phyloP scores from a whole-genome alignment of 1,284 basidiomycete genomes.

The Rhodotorula sp. region DNA sequence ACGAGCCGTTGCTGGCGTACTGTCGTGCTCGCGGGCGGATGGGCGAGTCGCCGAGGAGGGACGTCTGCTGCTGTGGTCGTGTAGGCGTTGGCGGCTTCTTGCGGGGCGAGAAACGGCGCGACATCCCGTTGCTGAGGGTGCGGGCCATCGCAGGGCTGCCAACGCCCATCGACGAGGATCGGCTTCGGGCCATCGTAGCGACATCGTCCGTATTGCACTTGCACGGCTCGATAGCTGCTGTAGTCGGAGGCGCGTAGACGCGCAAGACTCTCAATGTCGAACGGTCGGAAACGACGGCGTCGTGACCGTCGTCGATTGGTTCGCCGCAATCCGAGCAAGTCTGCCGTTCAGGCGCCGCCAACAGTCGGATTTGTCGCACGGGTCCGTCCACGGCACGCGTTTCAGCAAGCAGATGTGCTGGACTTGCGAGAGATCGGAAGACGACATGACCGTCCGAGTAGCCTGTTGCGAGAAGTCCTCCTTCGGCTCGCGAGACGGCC shows the following conservation, averaged over 20 bases:
- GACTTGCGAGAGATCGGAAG: conserved; percentile 1
- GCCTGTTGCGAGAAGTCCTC: no score
- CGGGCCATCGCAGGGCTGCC: conserved; percentile 65
- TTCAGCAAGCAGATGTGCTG: background rate
- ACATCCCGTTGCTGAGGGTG: conserved; percentile 30
- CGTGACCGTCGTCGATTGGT: conserved; percentile 61
- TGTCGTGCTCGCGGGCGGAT: background rate
- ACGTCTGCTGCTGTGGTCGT: background rate
- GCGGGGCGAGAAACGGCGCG: conserved; percentile 15
- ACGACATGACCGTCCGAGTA: conserved; percentile 9
- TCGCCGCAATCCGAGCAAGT: conserved; percentile 67
- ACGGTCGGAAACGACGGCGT: conserved; percentile 54
- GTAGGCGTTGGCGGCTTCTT: conserved; percentile 16
- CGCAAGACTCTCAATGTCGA: conserved; percentile 62
- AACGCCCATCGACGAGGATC: conserved; percentile 9
- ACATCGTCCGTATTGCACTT: conserved; percentile 59
- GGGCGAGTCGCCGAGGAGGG: background rate
- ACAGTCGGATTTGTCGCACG: conserved; percentile 23
- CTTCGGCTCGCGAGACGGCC: no score
- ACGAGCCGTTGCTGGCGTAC: background rate
- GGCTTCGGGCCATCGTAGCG: conserved; percentile 42
- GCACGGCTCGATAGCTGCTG: conserved; percentile 62
- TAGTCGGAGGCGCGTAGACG: conserved; percentile 61
- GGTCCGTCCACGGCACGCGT: conserved; percentile 6
- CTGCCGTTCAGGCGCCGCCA: conserved; percentile 52